Conservation (phyloP, 192 early-diverging fungal species). For the Podila verticillata region DNA sequence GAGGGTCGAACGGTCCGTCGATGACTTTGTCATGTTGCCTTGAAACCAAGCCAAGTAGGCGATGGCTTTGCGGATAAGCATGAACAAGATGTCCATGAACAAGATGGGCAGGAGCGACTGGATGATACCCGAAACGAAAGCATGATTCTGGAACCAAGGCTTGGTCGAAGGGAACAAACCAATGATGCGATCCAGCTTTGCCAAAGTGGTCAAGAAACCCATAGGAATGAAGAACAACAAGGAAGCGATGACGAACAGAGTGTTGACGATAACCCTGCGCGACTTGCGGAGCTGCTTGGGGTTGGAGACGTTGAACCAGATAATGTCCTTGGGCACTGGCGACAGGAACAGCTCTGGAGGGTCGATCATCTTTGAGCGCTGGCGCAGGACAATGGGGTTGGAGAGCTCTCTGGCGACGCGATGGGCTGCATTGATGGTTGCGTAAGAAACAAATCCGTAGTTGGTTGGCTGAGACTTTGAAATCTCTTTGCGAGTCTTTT, state of each 20-base stretch:
- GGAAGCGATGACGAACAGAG: constrained; percentile 64
- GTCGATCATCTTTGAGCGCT: constrained; percentile 26
- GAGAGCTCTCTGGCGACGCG: constrained; percentile 55
- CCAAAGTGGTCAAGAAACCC: constrained; percentile 65
- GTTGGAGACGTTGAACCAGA: constrained; percentile 77
- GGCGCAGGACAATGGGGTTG: constrained; percentile 11
- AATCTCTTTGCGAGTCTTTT: constrained; percentile 55
- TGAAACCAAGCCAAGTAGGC: constrained; percentile 70
- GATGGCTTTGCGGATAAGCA: constrained; percentile 71
- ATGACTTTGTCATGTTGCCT: constrained; percentile 76
- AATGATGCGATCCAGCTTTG: constrained; percentile 66
- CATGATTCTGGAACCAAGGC: constrained; percentile 57
- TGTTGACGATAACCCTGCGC: constrained; percentile 50
- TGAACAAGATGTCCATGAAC: constrained; percentile 71
- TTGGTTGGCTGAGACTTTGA: constrained; percentile 65
- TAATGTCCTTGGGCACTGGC: constrained; percentile 79
- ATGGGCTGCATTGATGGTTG: constrained; percentile 60
- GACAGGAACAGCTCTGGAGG: constrained; percentile 60
- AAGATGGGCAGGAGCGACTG: constrained; percentile 74
- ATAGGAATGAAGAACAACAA: constrained; percentile 78
- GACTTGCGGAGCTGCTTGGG: constrained; percentile 58
- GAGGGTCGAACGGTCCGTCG: constrained; percentile 73
- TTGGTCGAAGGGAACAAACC: constrained; percentile 60
- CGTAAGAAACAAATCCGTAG: constrained; percentile 77
- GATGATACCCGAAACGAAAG: constrained; percentile 65